Evolutionary conservation across 1,139 yeast species (phyloP).

Genomic region (Suhomyces maxii): DNA sequence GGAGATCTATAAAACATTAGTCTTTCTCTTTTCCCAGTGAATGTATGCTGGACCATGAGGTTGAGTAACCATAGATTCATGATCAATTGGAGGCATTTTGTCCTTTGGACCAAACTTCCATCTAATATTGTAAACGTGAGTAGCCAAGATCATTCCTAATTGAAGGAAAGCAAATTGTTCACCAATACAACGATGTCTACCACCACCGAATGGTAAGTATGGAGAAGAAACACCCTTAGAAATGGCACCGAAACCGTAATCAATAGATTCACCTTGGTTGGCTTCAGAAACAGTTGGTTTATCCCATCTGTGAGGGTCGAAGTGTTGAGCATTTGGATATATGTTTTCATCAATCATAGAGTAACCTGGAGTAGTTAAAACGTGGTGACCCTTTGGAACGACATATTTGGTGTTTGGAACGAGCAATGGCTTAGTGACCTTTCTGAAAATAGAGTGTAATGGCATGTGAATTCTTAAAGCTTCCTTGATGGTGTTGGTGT

Average conservation of each 20-base stretch:
- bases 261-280: conserved; percentile 54
- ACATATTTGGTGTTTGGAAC: conserved; percentile 80
- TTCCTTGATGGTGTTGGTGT: conserved; percentile 84
- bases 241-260: conserved; percentile 94
- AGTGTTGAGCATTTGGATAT: conserved; percentile 71
- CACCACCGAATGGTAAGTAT: conserved; percentile 97
- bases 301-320: conserved; percentile 91
- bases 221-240: conserved; percentile 96
- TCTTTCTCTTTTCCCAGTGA: conserved; percentile 66
- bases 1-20: conserved; percentile 14
- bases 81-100: conserved; percentile 76
- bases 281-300: conserved; percentile 16
- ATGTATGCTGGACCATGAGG: conserved; percentile 80
- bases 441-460: conserved; percentile 91
- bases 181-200: conserved; percentile 99
- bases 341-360: conserved; percentile 73
- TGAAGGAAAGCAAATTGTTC: conserved; percentile 97
- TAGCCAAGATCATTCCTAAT: conserved; percentile 79
- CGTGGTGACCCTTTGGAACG: conserved; percentile 87
- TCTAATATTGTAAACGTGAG: conserved; percentile 71
- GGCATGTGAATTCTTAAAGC: conserved; percentile 96
- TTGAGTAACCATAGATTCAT: conserved; percentile 89
- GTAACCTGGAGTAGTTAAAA: conserved; percentile 91
- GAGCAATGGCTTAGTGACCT: conserved; percentile 73
- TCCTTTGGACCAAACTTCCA: conserved; percentile 66